A percentile compares a stretch with the other conserved stretches of the same genome.
Evolutionary conservation across 352 stramenopile genomes (phyloP).

Genomic region (Albugo laibachii): DNA sequence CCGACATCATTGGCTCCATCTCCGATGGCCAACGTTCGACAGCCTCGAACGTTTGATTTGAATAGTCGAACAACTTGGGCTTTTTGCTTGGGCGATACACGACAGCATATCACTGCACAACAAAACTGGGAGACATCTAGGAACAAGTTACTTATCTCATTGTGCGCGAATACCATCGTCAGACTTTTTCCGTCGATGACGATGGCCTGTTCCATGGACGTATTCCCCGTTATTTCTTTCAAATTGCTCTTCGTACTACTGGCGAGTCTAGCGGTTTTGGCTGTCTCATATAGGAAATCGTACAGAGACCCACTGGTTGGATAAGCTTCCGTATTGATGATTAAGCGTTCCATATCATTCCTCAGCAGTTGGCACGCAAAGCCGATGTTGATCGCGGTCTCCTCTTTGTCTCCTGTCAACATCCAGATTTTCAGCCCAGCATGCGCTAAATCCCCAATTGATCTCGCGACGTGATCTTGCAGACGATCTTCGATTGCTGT

Average conservation of each 20-base stretch:
- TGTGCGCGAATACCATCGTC: slow-evolving; percentile 59
- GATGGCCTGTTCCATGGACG: slow-evolving; percentile 15
- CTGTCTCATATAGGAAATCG: slow-evolving; percentile 29
- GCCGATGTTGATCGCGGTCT: slow-evolving; percentile 95
- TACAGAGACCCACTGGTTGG: slow-evolving; percentile 31
- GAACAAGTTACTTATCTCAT: slow-evolving; percentile 52
- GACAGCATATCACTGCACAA: slow-evolving; percentile 76
- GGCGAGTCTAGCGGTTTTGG: slow-evolving; percentile 19
- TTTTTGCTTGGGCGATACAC: slow-evolving; percentile 85
- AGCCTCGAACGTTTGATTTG: slow-evolving; percentile 66
- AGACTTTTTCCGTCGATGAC: slow-evolving; percentile 55
- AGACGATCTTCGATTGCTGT: slow-evolving; percentile 71
- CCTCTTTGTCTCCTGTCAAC: slow-evolving; percentile 83
- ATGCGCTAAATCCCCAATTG: slow-evolving; percentile 45
- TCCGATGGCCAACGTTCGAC: slow-evolving; percentile 89
- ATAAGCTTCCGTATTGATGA: slow-evolving; percentile 52
- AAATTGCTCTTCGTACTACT: slow-evolving; percentile 7
- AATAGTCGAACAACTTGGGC: slow-evolving; percentile 75
- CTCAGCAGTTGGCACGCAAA: slow-evolving; percentile 89
- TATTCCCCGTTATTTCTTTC: slow-evolving; percentile 8
- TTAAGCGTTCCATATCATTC: slow-evolving; percentile 86
- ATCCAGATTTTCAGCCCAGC: slow-evolving; percentile 77
- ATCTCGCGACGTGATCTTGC: slow-evolving; percentile 53
- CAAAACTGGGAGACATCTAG: slow-evolving; percentile 72
- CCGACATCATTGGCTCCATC: slow-evolving; percentile 98